These are phyloP conservation scores for Chlamydomonas asymmetrica DNA, from an alignment of 139 green algal species.

Conservation along the genomic window DNA sequence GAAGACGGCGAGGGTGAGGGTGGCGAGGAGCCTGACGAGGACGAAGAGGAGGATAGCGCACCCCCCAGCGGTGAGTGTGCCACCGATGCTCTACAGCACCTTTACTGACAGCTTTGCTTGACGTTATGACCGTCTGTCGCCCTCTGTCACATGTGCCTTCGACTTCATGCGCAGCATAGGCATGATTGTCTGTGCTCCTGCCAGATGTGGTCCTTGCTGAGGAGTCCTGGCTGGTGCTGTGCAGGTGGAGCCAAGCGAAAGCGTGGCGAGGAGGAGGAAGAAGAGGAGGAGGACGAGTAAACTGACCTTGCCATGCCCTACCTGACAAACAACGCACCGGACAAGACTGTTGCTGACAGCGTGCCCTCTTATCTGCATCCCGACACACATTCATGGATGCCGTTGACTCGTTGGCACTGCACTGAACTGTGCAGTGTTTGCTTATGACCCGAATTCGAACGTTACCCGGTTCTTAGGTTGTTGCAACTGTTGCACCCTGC, in stretches of 20 bases:
- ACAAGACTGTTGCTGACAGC: neutral
- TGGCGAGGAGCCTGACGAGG: constrained; percentile 22
- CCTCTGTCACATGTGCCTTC: too few species aligned
- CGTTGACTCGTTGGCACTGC: too few species aligned
- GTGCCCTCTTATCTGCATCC: too few species aligned
- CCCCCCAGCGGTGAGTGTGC: neutral
- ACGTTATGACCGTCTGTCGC: too few species aligned
- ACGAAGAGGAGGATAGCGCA: neutral
- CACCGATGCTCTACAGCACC: neutral
- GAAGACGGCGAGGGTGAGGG: constrained; percentile 21
- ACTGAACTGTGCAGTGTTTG: too few species aligned
- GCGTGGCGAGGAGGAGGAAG: constrained; percentile 21
- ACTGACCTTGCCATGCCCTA: too few species aligned
- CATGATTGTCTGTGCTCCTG: neutral
- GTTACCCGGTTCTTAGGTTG: too few species aligned
- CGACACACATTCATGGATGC: too few species aligned
- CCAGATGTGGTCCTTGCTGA: neutral
- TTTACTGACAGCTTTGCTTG: neutral
- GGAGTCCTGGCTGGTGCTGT: neutral
- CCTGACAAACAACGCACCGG: too few species aligned
- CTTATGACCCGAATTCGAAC: too few species aligned
- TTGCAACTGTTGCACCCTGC: too few species aligned
- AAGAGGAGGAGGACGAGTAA: constrained; percentile 10
- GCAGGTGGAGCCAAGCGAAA: constrained; percentile 17
- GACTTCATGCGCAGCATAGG: neutral